These are phyloP conservation scores for Chlamydomonas incerta DNA, from an alignment of 139 green algal genomes.

Conservation along the genomic window DNA sequence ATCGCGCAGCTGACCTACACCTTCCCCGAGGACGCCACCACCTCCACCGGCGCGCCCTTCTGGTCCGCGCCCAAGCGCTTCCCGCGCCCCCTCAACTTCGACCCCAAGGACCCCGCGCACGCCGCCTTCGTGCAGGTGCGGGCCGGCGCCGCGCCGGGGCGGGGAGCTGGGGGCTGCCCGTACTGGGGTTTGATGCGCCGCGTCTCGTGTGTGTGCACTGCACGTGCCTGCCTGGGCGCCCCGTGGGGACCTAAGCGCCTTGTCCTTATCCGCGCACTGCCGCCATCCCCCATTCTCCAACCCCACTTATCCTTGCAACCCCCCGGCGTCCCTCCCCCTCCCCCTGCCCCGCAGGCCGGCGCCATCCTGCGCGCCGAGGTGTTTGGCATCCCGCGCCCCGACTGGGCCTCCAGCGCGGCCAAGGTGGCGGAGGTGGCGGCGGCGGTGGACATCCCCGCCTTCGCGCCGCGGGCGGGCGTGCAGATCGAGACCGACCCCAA, in stretches of 20 bases:
- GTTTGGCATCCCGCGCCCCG: constrained; percentile 83
- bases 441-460: constrained; percentile 79
- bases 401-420: constrained; percentile 70
- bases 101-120: constrained; percentile 79
- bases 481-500: constrained; percentile 99
- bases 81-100: constrained; percentile 86
- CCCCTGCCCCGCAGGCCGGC: constrained; percentile 54
- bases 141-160: too few species aligned
- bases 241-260: too few species aligned
- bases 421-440: constrained; percentile 61
- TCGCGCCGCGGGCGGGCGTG: constrained; percentile 89
- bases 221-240: too few species aligned
- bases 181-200: too few species aligned
- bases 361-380: constrained; percentile 93
- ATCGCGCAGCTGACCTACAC: constrained; percentile 96
- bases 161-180: too few species aligned
- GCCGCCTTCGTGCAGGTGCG: constrained; percentile 79
- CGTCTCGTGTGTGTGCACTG: too few species aligned
- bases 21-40: constrained; percentile 96
- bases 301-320: too few species aligned
- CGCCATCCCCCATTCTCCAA: too few species aligned
- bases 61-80: constrained; percentile 99
- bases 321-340: too few species aligned
- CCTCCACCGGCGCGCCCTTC: constrained; percentile 91
- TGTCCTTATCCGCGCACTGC: too few species aligned